These are phyloP conservation scores for Penicillium diatomitis DNA, from an alignment of 495 filamentous ascomycete genomes.

Conservation along the genomic window DNA sequence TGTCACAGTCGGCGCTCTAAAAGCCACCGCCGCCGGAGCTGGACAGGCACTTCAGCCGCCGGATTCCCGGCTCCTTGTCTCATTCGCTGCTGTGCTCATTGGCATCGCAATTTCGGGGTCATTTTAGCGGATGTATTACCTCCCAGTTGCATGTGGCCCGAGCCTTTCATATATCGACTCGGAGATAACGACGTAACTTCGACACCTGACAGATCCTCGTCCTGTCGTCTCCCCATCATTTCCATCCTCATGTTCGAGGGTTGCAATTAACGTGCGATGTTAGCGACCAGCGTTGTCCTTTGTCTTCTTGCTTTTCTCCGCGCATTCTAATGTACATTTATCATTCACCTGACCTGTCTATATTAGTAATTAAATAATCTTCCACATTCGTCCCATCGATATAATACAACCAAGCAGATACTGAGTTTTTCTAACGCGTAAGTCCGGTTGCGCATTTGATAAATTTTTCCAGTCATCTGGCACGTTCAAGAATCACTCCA, in stretches of 20 bases:
- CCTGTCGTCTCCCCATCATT: too few species aligned
- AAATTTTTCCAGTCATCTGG: too few species aligned
- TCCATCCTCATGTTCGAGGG: neutral
- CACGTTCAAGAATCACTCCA: too few species aligned
- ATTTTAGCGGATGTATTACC: neutral
- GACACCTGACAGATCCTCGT: too few species aligned
- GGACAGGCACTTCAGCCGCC: slow-evolving; percentile 3
- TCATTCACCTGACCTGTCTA: slow-evolving; percentile 7
- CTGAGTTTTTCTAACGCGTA: too few species aligned
- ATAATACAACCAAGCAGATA: too few species aligned
- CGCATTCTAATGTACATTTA: slow-evolving; percentile 11
- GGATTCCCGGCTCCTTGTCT: neutral
- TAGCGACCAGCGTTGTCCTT: slow-evolving; percentile 12
- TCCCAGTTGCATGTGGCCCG: too few species aligned
- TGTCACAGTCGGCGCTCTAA: slow-evolving; percentile 34
- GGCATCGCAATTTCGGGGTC: slow-evolving; percentile 1
- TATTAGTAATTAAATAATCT: slow-evolving; percentile 1
- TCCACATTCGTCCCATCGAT: too few species aligned
- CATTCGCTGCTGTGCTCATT: slow-evolving; percentile 1
- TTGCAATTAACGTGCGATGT: slow-evolving; percentile 12
- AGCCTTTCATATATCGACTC: too few species aligned
- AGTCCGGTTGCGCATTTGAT: too few species aligned
- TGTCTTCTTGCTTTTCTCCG: slow-evolving; percentile 8
- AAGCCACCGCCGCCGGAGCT: slow-evolving; percentile 7
- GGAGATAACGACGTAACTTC: too few species aligned